These are phyloP conservation scores for Fusarium albosuccineum DNA, from an alignment of 2,329 filamentous ascomycete genomes.

Conservation along the genomic window DNA sequence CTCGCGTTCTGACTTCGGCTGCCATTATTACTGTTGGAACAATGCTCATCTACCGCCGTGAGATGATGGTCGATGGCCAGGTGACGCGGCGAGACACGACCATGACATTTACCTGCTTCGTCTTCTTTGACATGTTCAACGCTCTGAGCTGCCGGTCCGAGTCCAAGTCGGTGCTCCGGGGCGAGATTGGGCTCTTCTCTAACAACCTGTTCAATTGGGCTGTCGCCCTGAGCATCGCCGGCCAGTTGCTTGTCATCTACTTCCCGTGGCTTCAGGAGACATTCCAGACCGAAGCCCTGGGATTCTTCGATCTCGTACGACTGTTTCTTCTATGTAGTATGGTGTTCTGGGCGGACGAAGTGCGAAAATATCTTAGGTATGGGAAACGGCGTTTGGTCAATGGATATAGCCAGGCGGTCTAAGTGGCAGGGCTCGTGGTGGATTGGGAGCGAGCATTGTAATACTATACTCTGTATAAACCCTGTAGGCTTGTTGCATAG, in stretches of 20 bases:
- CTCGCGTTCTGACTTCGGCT: constrained; percentile 88
- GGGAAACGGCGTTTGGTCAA: constrained; percentile 68
- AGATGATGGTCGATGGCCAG: constrained; percentile 86
- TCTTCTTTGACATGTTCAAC: constrained; percentile 99
- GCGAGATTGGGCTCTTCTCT: constrained; percentile 84
- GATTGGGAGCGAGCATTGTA: constrained; percentile 21
- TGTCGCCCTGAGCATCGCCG: constrained; percentile 84
- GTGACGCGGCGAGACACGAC: constrained; percentile 96
- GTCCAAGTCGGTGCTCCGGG: constrained; percentile 86
- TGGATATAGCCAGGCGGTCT: constrained; percentile 77
- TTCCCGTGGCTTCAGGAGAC: constrained; percentile 93
- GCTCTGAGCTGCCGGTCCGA: constrained; percentile 93
- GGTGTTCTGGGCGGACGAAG: constrained; percentile 96
- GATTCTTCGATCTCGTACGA: constrained; percentile 78
- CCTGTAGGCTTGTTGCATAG: constrained; percentile 33
- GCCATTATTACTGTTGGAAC: constrained; percentile 93
- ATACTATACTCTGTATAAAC: constrained; percentile 31
- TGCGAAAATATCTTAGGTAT: constrained; percentile 81
- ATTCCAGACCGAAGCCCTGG: constrained; percentile 93
- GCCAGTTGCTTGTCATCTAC: constrained; percentile 93
- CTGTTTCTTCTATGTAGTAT: constrained; percentile 83
- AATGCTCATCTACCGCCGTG: constrained; percentile 88
- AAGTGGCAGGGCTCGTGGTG: constrained; percentile 35
- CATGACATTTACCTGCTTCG: constrained; percentile 99
- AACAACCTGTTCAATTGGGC: constrained; percentile 98